Evolutionary conservation across 1,139 yeast genomes (phyloP).

Genomic region (Blastobotrys niveus): DNA sequence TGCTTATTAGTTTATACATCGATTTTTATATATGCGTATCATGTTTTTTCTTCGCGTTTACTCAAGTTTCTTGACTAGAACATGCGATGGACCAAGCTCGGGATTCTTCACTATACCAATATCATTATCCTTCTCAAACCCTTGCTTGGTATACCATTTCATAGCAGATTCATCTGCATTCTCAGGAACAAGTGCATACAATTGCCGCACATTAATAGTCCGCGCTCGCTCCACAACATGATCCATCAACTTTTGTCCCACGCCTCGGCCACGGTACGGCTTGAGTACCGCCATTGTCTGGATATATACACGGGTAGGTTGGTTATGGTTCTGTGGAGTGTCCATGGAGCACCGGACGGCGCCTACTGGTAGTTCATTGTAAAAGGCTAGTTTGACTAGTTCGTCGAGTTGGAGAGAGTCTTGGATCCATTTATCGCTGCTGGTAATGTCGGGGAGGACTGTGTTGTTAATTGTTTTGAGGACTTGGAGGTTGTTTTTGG

Average conservation of each 20-base stretch:
- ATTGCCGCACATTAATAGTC: constrained; percentile 47
- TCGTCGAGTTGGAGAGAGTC: constrained; percentile 38
- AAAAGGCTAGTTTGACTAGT: constrained; percentile 43
- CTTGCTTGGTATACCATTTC: constrained; percentile 52
- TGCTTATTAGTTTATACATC: not conserved
- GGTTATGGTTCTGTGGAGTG: constrained; percentile 40
- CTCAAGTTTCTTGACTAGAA: constrained; percentile 6
- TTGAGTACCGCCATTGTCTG: constrained; percentile 62
- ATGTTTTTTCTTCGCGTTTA: not conserved
- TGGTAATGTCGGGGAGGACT: constrained; percentile 40
- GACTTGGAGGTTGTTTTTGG: constrained; percentile 45
- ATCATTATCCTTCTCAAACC: constrained; percentile 44
- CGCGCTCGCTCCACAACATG: constrained; percentile 52
- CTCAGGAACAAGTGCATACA: constrained; percentile 54
- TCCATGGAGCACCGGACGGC: constrained; percentile 44
- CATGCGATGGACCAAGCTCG: no score
- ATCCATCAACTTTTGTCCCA: constrained; percentile 55
- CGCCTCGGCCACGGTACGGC: constrained; percentile 53
- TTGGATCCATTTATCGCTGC: constrained; percentile 43
- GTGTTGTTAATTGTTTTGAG: constrained; percentile 44
- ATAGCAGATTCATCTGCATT: constrained; percentile 42
- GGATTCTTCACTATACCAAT: constrained; percentile 24
- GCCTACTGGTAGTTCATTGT: constrained; percentile 67
- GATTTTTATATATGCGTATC: not conserved
- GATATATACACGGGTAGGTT: constrained; percentile 50